Evolutionary conservation across 352 stramenopile species (phyloP), one percentile per base, ranked within the genome.

Genomic region (Aphanomyces cochlioides): DNA sequence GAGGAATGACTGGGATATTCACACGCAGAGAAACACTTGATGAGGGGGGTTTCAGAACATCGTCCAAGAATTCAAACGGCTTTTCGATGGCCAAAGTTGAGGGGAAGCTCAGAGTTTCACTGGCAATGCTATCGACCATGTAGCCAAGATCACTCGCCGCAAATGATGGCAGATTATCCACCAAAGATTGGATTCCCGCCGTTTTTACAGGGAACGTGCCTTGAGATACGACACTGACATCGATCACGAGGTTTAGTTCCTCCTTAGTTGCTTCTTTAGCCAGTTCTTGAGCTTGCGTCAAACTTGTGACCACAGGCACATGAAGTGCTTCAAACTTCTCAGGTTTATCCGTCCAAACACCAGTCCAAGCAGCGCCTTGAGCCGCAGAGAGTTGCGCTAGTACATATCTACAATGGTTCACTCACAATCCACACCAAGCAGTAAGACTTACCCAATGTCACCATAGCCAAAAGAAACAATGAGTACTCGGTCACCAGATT

Each of bases 91-190:
- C 64, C 36, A 70, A 19, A 43, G 47, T 47, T 19, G 54, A 53
- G 13, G 64, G 64, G 40, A 63, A 70, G 39, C 53, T 45, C 38
- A 70, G 47, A 19, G 47, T 70, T 7, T 70, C 47, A 12, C 64
- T 70, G 4, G 64, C 64, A 47, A 70, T 70, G 7, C 43, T 15
- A 41, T 70, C 64, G 39, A 70, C 53, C 36, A 64, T 54, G 54
- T 36, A 47, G n/a, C 53, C 39, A 5, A 70, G 39, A 10, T 70
- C 43, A 17, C 38, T 4, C 3, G 64, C 21, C 28, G 64, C 36
- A 39, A 70, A 70, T 6, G 13, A 7, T 8, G 54, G 48, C 21
- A 56, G n/a, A 37, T 28, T 10, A 19, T 37, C 54, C 39, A 61
- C n/a, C 19, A 61, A 61, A 37, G 39, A 45, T 61, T 61, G 54